These are phyloP conservation scores for Mortierella sp. DNA, from an alignment of 371 early-diverging fungal genomes.

Conservation along the genomic window DNA sequence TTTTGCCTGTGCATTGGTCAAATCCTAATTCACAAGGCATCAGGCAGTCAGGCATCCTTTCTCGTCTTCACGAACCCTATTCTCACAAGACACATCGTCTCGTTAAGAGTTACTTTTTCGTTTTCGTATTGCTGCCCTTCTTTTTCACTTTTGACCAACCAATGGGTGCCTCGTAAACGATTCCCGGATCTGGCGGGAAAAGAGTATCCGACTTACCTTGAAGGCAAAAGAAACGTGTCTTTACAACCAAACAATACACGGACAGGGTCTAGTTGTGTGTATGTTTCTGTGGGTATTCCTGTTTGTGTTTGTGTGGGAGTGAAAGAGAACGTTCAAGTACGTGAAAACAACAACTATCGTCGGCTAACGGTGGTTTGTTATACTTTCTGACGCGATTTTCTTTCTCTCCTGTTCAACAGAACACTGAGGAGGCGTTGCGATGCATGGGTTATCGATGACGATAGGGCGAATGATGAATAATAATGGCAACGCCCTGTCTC, in stretches of 20 bases:
- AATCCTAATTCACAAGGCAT: slow-evolving; percentile 5
- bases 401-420: not conserved
- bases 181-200: not conserved
- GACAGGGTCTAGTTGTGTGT: not conserved
- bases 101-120: not conserved
- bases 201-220: slow-evolving; percentile 5
- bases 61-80: not conserved
- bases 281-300: not conserved
- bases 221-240: not conserved
- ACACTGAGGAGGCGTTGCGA: slow-evolving; percentile 2
- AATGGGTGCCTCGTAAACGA: not conserved
- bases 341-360: not conserved
- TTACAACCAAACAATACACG: not conserved
- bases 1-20: slow-evolving; percentile 11
- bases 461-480: too few species aligned
- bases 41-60: not conserved
- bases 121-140: too few species aligned
- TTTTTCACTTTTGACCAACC: not conserved
- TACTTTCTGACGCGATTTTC: not conserved
- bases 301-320: not conserved
- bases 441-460: not conserved
- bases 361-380: not conserved
- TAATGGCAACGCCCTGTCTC: not conserved
- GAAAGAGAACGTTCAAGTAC: too few species aligned
- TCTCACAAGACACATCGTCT: not conserved